Conservation (phyloP, 306 rosid species). For the Mimosa bimucronata region DNA sequence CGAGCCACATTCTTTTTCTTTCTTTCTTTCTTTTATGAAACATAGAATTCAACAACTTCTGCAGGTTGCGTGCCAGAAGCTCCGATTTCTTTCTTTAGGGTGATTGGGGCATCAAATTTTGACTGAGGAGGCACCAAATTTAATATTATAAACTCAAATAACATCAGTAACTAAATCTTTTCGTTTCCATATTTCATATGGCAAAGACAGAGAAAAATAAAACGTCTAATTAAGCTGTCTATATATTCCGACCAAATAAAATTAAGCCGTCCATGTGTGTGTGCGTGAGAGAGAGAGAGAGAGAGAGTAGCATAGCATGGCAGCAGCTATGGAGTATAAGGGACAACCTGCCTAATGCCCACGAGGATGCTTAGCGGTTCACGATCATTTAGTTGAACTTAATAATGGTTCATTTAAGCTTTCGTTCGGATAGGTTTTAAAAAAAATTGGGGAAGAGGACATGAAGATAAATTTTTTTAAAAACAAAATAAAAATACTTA, state of each 20-base stretch:
- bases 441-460: no score
- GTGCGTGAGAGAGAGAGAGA: no score
- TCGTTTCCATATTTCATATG: neutral
- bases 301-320: no score
- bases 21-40: neutral
- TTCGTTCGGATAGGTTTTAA: neutral
- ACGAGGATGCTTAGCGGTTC: neutral
- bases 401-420: neutral
- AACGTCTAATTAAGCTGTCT: neutral
- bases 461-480: no score
- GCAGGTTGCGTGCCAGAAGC: neutral
- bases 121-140: neutral
- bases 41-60: neutral
- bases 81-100: neutral
- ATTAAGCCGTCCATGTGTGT: neutral
- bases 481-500: no score
- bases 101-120: neutral
- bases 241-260: neutral
- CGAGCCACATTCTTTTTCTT: neutral
- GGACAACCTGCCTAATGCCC: no score
- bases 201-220: neutral
- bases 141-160: neutral
- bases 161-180: neutral
- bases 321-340: neutral
- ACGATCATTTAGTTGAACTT: neutral